phyloP scores from a whole-genome alignment of 495 filamentous ascomycete species.

The Aspergillus sclerotiicarbonarius region DNA sequence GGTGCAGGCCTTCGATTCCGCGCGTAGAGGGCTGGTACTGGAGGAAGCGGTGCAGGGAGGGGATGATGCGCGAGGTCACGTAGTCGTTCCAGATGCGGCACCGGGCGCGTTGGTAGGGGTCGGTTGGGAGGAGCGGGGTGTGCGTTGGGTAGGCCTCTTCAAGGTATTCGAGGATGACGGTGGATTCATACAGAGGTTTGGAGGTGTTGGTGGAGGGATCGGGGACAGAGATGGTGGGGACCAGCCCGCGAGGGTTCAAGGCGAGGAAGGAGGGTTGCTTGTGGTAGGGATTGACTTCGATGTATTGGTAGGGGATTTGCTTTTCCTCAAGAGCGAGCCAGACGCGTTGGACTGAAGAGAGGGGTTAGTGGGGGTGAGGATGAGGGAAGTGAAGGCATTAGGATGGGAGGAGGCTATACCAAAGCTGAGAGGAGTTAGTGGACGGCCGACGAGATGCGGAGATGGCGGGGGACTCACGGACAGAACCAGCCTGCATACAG shows the following conservation, averaged over 20 bases:
- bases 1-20: slow-evolving; percentile 32
- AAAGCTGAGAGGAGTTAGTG: slow-evolving; percentile 20
- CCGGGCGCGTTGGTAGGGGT: slow-evolving; percentile 57
- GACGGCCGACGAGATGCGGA: background rate
- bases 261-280: slow-evolving; percentile 61
- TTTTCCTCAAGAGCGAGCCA: slow-evolving; percentile 71
- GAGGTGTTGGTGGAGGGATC: slow-evolving; percentile 20
- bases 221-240: slow-evolving; percentile 58
- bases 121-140: slow-evolving; percentile 48
- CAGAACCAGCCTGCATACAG: slow-evolving; percentile 66
- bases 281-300: slow-evolving; percentile 71
- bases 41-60: slow-evolving; percentile 61
- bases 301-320: slow-evolving; percentile 66
- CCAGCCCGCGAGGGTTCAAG: slow-evolving; percentile 67
- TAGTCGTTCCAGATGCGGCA: slow-evolving; percentile 69
- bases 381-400: too few species aligned
- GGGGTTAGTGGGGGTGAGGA: background rate
- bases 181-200: slow-evolving; percentile 63
- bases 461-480: slow-evolving; percentile 35
- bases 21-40: slow-evolving; percentile 51
- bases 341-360: slow-evolving; percentile 53
- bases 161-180: slow-evolving; percentile 66
- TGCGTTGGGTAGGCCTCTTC: slow-evolving; percentile 61
- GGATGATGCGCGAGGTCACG: slow-evolving; percentile 59
- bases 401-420: slow-evolving; percentile 16